These are phyloP conservation scores for Coprinellus micaceus DNA, from an alignment of 768 basidiomycete species.

Conservation along the genomic window DNA sequence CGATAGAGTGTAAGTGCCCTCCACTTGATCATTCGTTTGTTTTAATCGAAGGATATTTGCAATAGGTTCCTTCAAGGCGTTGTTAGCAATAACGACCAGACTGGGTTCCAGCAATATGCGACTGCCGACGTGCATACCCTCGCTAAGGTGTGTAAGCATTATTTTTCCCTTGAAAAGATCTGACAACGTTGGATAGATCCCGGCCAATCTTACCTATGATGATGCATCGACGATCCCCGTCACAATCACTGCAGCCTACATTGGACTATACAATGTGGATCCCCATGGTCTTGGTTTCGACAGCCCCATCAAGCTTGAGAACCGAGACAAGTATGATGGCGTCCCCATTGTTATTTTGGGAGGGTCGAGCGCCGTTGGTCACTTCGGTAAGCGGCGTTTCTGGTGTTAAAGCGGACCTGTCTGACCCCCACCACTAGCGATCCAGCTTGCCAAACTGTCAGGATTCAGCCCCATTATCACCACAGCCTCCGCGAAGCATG, in stretches of 20 bases:
- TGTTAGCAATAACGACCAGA: constrained; percentile 31
- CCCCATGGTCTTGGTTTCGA: constrained; percentile 22
- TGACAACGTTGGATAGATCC: constrained; percentile 40
- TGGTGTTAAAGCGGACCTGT: background rate
- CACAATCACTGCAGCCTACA: constrained; percentile 32
- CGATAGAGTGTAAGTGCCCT: constrained; percentile 45
- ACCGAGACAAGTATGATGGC: constrained; percentile 25
- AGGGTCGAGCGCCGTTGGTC: constrained; percentile 27
- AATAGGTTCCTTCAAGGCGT: constrained; percentile 36
- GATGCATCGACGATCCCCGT: constrained; percentile 41
- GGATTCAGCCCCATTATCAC: constrained; percentile 42
- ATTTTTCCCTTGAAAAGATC: constrained; percentile 19
- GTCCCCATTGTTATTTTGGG: constrained; percentile 29
- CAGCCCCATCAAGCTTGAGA: constrained; percentile 21
- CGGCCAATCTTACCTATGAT: constrained; percentile 33
- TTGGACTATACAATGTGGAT: constrained; percentile 29
- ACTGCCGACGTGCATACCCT: constrained; percentile 32
- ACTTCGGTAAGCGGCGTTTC: constrained; percentile 16
- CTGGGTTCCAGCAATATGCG: constrained; percentile 40
- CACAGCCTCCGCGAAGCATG: constrained; percentile 31
- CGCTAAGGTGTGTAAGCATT: constrained; percentile 36
- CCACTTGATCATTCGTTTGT: constrained; percentile 28
- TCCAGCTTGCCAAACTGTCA: constrained; percentile 35
- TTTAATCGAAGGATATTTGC: constrained; percentile 14
- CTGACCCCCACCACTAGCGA: constrained; percentile 10